Evolutionary conservation across 257 asterid species (phyloP).

Genomic region (Rehmannia glutinosa): DNA sequence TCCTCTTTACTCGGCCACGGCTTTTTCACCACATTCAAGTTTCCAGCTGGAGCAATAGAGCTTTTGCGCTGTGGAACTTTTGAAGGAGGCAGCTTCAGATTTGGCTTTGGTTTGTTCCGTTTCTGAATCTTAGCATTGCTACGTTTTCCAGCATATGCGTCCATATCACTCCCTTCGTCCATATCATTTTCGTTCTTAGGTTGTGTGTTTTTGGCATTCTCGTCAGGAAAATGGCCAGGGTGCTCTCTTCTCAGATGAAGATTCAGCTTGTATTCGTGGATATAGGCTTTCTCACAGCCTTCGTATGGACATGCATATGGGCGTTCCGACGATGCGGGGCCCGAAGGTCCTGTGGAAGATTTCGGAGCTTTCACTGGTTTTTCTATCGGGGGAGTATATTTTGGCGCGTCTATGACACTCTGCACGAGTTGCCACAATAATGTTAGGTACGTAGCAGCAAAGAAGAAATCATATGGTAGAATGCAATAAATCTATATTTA

Average conservation of each 20-base stretch:
- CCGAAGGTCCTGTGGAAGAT: slow-evolving; percentile 44
- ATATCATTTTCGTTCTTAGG: slow-evolving; percentile 50
- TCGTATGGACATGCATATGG: slow-evolving; percentile 89
- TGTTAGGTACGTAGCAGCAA: no score
- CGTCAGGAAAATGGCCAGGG: slow-evolving; percentile 90
- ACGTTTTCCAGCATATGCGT: slow-evolving; percentile 53
- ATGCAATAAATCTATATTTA: no score
- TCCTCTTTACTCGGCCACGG: slow-evolving; percentile 58
- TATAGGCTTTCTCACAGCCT: slow-evolving; percentile 97
- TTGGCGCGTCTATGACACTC: slow-evolving; percentile 47
- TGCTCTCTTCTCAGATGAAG: slow-evolving; percentile 91
- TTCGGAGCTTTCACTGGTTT: slow-evolving; percentile 69
- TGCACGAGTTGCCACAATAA: slow-evolving; percentile 27
- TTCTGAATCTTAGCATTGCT: slow-evolving; percentile 51
- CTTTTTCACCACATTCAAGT: slow-evolving; percentile 44
- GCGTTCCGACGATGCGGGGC: slow-evolving; percentile 74
- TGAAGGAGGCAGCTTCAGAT: slow-evolving; percentile 65
- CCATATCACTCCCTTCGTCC: slow-evolving; percentile 88
- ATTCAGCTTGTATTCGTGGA: slow-evolving; percentile 97
- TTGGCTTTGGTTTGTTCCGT: slow-evolving; percentile 74
- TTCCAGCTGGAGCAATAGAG: slow-evolving; percentile 47
- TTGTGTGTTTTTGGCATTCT: slow-evolving; percentile 46
- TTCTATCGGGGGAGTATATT: slow-evolving; percentile 50
- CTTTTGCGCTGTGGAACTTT: slow-evolving; percentile 65
- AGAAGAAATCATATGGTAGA: no score